Evolutionary conservation across 1,284 basidiomycete species (phyloP), one percentile per base, ranked within the genome.

Genomic region (Volvariella surrecta): DNA sequence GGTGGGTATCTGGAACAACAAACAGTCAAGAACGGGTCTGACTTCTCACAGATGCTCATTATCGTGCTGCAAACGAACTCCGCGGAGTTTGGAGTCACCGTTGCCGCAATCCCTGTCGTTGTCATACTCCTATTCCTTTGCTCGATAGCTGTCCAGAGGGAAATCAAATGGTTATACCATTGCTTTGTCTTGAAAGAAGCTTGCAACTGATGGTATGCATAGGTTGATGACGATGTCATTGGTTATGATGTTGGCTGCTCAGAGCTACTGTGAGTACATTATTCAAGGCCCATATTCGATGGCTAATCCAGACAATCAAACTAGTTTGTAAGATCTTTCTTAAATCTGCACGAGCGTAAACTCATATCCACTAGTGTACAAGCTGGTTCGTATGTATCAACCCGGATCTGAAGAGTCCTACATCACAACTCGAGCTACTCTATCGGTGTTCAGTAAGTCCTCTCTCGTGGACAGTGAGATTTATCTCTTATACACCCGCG

Each of bases 31-130:
- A 32, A 58, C 24, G 55, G 53, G 16, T 15, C 35, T 42, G 34
- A 54, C 3, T 16, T 11, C 15, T 10, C 48, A 2, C n/a, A 86
- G 82, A 71, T 87, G 30, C 73, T 87, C 45, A 87, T 88, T 51
- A 62, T 91, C 10, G 88, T 90, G 13, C 68, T 90, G 22, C 51
- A 65, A 45, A 59, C 52, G 31, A 62, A 75, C 54, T 76, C 79
- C 0, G 76, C 80, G 2, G 87, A 90, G 62, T 90, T 89, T 53
- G 85, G 79, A 7, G 55, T 90, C 21, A 90, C 87, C 2, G 72
- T 91, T 43, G 74, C 82, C 28, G 88, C 88, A 17, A 87, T 91
- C 39, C 85, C 88, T 15, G 68, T 89, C 16, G 82, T 88, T n/a
- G 64, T 90, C 11, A 48, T 76, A 19, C 64, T 89, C 42, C 67